Percentiles rank a stretch among this genome's conserved stretches.
Conservation (phyloP, 139 green algal species). For the Chlorella sp. region DNA sequence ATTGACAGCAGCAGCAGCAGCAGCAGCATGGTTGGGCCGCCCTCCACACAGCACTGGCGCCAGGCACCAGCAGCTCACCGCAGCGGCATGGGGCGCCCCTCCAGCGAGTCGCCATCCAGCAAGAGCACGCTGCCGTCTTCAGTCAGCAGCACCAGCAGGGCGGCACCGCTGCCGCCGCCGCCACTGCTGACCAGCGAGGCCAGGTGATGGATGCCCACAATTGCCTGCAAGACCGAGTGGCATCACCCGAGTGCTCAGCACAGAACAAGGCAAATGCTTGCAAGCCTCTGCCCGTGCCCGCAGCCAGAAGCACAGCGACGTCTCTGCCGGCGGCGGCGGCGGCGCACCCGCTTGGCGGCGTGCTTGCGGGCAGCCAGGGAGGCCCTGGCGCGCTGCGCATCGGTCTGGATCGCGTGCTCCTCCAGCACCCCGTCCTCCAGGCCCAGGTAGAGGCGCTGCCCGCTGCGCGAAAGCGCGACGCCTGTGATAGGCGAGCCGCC, state of each 20-base stretch:
- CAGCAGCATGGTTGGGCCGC: background rate
- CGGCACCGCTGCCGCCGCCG: background rate
- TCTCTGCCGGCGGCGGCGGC: background rate
- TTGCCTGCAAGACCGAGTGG: conserved; percentile 10
- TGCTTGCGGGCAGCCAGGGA: conserved; percentile 51
- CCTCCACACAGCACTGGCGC: background rate
- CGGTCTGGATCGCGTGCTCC: conserved; percentile 42
- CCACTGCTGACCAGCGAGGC: too few relatives aligned
- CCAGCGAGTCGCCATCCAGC: conserved; percentile 7
- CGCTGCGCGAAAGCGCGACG: conserved; percentile 36
- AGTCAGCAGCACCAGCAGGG: background rate
- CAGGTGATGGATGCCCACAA: conserved; percentile 2
- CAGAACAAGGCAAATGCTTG: too few relatives aligned
- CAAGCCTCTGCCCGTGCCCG: too few relatives aligned
- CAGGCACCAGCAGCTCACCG: background rate
- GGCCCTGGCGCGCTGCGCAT: background rate
- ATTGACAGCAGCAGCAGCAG: background rate
- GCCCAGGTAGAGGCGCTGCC: conserved; percentile 48
- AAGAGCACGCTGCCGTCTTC: conserved; percentile 7
- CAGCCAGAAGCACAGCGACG: too few relatives aligned
- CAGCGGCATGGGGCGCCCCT: conserved; percentile 3
- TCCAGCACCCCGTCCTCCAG: conserved; percentile 60
- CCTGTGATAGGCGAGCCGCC: conserved; percentile 35
- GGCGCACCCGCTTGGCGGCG: conserved; percentile 49
- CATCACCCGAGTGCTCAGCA: too few relatives aligned